Evolutionary conservation across 768 basidiomycete genomes (phyloP), one percentile per base, ranked within the genome.

Genomic region (Phlebiopsis flavidoalba): DNA sequence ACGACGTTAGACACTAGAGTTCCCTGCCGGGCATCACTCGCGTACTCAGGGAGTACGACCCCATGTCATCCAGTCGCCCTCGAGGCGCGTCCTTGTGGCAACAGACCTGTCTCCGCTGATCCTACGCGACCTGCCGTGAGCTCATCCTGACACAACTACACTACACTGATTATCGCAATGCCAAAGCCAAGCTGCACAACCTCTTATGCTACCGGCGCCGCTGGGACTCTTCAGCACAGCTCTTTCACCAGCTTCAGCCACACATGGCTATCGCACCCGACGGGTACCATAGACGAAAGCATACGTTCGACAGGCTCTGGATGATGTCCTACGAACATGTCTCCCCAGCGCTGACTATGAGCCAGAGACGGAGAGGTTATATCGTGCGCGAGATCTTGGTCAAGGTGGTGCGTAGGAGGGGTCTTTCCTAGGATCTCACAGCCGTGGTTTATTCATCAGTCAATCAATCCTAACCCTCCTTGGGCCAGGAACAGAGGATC

Each of bases 371-470:
- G 91, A 97, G 75, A 83, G 92, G n/a, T 79, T 83, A n/a, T 62
- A 89, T 98, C 60, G 74, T 91, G 46, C 85, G 93, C 60, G 96
- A 98, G 75, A 76, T 97, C 43, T 67, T 96, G 33, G 82, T 93
- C 67, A 89, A 90, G 65, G 79, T 91, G 22, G 74, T 98, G n/a
- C 6, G 75, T 94, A 63, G 80, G 81, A 52, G 85, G 87, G 63
- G 73, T 89, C 24, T 68, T 89, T 21, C 86, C 87, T 33, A 86
- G 83, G 65, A 71, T 96, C 54, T 82, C 85, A 6, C 89, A 97
- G 70, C 89, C 91, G 0, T 98, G 95, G 94, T 98, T 97, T 71
- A 82, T 96, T 50, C 86, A 93, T 60, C 85, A 79, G 67, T 68
- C 81, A 3, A 76, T 68, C 81, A 3, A 76, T 89, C 11, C 76